Base-by-base conservation (phyloP, 2,329 filamentous ascomycete genomes). In the Bipolaris victoriae region DNA sequence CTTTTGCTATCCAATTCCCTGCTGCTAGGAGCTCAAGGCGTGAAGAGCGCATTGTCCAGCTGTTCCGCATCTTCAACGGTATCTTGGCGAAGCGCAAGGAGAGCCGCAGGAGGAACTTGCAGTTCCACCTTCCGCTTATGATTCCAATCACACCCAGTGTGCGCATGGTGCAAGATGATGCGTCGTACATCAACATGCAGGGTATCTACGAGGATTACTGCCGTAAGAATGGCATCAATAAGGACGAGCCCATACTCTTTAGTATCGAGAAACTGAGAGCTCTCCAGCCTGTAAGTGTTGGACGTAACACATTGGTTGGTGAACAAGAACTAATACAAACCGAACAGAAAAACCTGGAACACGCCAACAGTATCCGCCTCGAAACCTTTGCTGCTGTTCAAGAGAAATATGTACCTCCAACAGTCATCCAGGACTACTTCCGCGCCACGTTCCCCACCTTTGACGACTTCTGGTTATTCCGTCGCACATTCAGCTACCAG, bases 21-120 rank as follows among this genome's bases (percentile, higher is more conserved):
- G 93, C 95, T 1, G 92, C 93, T 3, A 84, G 95, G 55, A 93
- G 96, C 76, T 97, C 93, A 70, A 87, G 95, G 58, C 87, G 96
- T 52, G 96, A 99, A 75, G 96, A 99, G 79, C 86, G 95, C 26
- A 97, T 98, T 55, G 78, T 97, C 63, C 95, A 99, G 77, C 84
- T 99, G 11, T 99, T 99, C 88, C 86, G 96, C 43, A 96, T 97
- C 68, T 93, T 99, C 79, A 99, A 99, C 77, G 92, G 94, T 71
- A 90, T 92, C 3, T 81, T 99, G 58, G 83, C 88, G 36, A 95
- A 96, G 75, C 91, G 94, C 73, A 99, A 99, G 81, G 95, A 99
- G 79, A 96, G 91, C 69, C 87, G 95, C 51, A 89, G 94, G 20
- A 89, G 95, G 49, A 97, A 98, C 71, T 80, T 99, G 64, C 94